Evolutionary conservation across 441 rosid genomes (phyloP), one percentile per base, ranked within the genome.

Genomic region (Arabidopsis hybrid): DNA sequence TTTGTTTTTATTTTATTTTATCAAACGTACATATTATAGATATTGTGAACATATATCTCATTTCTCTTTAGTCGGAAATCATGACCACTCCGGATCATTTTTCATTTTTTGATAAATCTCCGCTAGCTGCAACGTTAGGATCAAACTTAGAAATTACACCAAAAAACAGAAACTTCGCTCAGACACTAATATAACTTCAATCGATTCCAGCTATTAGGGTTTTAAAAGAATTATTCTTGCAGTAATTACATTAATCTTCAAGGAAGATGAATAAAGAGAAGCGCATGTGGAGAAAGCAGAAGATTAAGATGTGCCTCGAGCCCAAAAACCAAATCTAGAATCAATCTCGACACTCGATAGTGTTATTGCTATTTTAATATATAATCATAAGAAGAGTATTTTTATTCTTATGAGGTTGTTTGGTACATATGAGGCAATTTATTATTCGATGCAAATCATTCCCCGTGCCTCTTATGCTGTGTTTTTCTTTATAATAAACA

Each of bases 401-500:
- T 50, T 29, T 32, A 49, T 55, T 58, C 46, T n/a, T 47, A 64
- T 57, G 39, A 63, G 66, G 38, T 65, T 71, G 64, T 77, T 35
- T 67, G 69, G 69, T 60, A 71, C 73, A 60, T 21, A 71, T 36
- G 69, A 66, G 40, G 73, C 65, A 72, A 66, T 67, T 59, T 77
- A 66, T 18, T 60, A 72, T 53, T 66, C 82, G 79, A 55, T 72
- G 80, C 69, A 62, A 85, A 87, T 85, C 89, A 85, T 85, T 85
- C 86, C 88, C 81, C 89, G 87, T 87, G 91, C 91, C 71, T 74
- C 69, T 78, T 63, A 64, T 49, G 74, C 17, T 73, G 46, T n/a
- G 34, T 36, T 43, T 12, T 43, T 58, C 43, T 61, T 78, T 62
- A 67, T 60, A 14, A 17, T 46, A 50, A 42, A 34, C 39, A 34